These are phyloP conservation scores for Retiboletus flavoniger DNA, from an alignment of 1,284 basidiomycete genomes.

Conservation along the genomic window DNA sequence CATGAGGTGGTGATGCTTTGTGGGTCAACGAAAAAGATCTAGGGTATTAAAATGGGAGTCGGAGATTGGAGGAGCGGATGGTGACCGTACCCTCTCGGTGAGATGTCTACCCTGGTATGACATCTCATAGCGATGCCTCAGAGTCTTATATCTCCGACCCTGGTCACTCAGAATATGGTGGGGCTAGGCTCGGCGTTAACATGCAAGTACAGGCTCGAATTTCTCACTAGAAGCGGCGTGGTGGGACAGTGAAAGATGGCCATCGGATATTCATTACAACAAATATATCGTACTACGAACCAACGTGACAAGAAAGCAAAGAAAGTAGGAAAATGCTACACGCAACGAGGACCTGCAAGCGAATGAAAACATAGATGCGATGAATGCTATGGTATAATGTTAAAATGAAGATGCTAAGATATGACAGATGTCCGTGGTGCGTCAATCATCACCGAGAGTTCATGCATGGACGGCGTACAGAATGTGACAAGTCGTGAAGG, in stretches of 20 bases:
- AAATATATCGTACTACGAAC: slow-evolving; percentile 28
- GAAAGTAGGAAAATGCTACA: slow-evolving; percentile 37
- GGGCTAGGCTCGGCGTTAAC: slow-evolving; percentile 11
- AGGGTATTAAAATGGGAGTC: background rate
- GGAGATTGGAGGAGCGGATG: slow-evolving; percentile 9
- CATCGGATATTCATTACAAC: slow-evolving; percentile 30
- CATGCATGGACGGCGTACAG: slow-evolving; percentile 27
- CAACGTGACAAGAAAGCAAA: slow-evolving; percentile 22
- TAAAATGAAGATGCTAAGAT: slow-evolving; percentile 36
- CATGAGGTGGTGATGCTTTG: slow-evolving; percentile 11
- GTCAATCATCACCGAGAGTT: slow-evolving; percentile 29
- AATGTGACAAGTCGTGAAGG: slow-evolving; percentile 23
- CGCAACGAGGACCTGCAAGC: slow-evolving; percentile 34
- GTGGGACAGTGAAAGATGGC: background rate
- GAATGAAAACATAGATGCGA: slow-evolving; percentile 24
- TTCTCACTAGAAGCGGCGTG: slow-evolving; percentile 6
- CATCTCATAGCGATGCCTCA: background rate
- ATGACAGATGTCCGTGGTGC: slow-evolving; percentile 27
- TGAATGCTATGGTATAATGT: slow-evolving; percentile 35
- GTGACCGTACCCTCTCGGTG: background rate
- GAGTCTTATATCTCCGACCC: slow-evolving; percentile 1
- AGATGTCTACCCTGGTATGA: background rate
- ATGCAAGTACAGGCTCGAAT: background rate
- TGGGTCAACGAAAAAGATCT: background rate
- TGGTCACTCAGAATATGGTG: background rate